Evolutionary conservation across 2,329 filamentous ascomycete species (phyloP).

Genomic region (Penicillium vulpinum): DNA sequence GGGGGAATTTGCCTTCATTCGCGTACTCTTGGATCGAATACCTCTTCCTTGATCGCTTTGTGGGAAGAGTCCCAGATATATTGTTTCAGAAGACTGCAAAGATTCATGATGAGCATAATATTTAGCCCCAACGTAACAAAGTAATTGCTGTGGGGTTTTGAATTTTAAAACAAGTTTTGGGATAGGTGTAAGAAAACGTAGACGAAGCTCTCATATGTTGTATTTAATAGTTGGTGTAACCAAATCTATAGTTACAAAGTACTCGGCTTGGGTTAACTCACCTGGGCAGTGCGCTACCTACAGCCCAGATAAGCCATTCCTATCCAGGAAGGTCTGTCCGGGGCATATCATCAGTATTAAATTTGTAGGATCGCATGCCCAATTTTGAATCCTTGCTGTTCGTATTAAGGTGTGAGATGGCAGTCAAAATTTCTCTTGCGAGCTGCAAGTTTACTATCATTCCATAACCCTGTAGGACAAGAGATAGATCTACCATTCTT

Average conservation of each 20-base stretch:
- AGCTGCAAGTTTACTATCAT: neutral
- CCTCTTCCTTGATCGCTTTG: neutral
- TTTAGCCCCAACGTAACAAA: neutral
- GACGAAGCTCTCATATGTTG: neutral
- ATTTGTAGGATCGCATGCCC: constrained; percentile 4
- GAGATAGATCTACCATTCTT: neutral
- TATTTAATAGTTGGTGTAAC: neutral
- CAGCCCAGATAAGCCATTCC: neutral
- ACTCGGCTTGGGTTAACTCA: neutral
- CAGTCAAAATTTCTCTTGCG: neutral
- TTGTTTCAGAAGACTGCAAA: neutral
- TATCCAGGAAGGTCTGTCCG: constrained; percentile 6
- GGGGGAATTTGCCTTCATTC: neutral
- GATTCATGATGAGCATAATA: neutral
- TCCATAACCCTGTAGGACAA: neutral
- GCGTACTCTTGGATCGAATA: constrained; percentile 5
- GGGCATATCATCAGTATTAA: neutral
- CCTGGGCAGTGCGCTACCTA: neutral
- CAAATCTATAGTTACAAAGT: neutral
- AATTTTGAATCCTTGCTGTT: neutral
- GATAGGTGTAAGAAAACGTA: neutral
- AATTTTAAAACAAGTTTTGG: neutral
- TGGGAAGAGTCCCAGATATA: neutral
- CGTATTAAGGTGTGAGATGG: neutral
- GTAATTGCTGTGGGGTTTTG: neutral